phyloP scores from a whole-genome alignment of 805 yeast genomes.

The Grigorovia jiainica region DNA sequence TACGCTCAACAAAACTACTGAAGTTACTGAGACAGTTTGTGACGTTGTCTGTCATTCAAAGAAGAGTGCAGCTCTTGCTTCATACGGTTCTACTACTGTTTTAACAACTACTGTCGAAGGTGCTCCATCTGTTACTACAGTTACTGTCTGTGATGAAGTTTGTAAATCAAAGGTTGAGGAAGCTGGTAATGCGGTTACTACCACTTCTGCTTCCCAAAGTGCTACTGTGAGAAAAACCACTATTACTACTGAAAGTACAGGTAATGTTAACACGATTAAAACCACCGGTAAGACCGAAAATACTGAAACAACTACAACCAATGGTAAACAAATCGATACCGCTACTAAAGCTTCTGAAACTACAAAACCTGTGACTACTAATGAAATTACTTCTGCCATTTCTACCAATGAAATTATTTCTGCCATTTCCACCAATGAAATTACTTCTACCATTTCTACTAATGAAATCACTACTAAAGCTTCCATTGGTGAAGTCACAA shows the following conservation, averaged over 20 bases:
- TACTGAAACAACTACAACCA: neutral
- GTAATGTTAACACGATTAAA: neutral
- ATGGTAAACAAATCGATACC: neutral
- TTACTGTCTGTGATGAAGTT: slow-evolving; percentile 7
- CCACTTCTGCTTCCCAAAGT: neutral
- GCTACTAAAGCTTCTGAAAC: neutral
- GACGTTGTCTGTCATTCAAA: slow-evolving; percentile 10
- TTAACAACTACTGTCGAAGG: slow-evolving; percentile 2
- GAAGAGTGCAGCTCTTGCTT: slow-evolving; percentile 6
- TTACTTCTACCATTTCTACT: neutral
- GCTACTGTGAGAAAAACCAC: neutral
- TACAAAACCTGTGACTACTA: neutral
- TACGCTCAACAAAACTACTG: slow-evolving; percentile 1
- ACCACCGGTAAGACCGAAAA: neutral
- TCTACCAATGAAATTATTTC: neutral
- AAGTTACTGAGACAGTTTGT: slow-evolving; percentile 8
- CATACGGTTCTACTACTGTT: slow-evolving; percentile 1
- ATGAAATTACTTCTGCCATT: neutral
- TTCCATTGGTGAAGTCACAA: neutral
- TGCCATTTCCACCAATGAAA: neutral
- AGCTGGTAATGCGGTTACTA: neutral
- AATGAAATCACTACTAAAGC: neutral
- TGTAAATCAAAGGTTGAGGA: slow-evolving; percentile 5
- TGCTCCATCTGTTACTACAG: slow-evolving; percentile 2
- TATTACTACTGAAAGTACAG: neutral